phyloP scores from a whole-genome alignment of 2,329 filamentous ascomycete species.

The Cyphellophora europaea region DNA sequence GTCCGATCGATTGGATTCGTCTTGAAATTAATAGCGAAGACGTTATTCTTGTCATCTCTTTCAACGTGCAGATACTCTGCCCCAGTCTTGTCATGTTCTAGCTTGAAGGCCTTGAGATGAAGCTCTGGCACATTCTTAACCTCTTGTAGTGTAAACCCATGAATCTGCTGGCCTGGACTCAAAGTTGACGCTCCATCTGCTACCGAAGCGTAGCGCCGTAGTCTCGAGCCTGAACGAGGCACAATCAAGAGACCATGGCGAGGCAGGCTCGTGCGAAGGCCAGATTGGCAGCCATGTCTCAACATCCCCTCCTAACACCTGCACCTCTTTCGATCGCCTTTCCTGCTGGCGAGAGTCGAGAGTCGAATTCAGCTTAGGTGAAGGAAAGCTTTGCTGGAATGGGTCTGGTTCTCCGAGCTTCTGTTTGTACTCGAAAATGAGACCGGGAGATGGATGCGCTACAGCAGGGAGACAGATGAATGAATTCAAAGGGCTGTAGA shows the following conservation, averaged over 20 bases:
- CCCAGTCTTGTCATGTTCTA: slow-evolving; percentile 90
- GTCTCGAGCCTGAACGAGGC: no score
- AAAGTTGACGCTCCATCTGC: slow-evolving; percentile 57
- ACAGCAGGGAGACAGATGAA: no score
- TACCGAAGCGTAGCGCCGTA: slow-evolving; percentile 49
- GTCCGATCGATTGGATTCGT: slow-evolving; percentile 96
- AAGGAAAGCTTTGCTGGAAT: no score
- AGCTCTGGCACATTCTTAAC: slow-evolving; percentile 90
- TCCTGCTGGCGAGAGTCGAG: no score
- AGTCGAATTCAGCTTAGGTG: no score
- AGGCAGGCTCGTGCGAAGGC: no score
- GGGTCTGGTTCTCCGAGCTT: no score
- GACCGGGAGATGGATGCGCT: no score
- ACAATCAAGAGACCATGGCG: no score
- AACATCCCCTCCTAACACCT: slow-evolving; percentile 17
- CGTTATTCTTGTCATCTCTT: slow-evolving; percentile 95
- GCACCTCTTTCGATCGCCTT: no score
- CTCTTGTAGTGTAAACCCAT: slow-evolving; percentile 85
- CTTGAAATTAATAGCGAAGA: slow-evolving; percentile 98
- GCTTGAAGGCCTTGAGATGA: slow-evolving; percentile 79
- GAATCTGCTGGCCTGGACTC: slow-evolving; percentile 74
- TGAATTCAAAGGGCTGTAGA: no score
- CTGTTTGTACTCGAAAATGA: no score
- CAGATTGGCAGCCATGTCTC: slow-evolving; percentile 15
- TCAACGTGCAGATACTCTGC: slow-evolving; percentile 95